Base-by-base conservation (phyloP, 805 yeast genomes). In the Ogataea allantospora region DNA sequence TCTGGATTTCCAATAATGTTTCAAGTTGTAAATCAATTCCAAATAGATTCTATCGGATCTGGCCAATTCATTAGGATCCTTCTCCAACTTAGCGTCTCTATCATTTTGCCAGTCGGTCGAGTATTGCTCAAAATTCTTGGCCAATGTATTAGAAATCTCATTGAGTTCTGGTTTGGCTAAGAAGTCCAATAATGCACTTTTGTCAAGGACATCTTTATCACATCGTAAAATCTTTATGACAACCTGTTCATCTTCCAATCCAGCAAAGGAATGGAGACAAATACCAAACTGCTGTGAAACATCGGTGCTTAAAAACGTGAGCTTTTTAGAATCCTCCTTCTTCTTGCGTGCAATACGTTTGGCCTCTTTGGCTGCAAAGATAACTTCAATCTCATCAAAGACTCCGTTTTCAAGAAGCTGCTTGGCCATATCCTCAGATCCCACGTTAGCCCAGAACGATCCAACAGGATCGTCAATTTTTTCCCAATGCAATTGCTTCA, bases 401-500 rank as follows among this genome's bases (percentile, higher is more conserved):
- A 91, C 79, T 42, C 99, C 99, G 43, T 76, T 78, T 42, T 80
- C 82, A 35, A 73, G 67, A 33, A 91, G 67, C 44, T 78, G 78
- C 43, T 78, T 83, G 2, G 83, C 77, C 27, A 78, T 63, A 14
- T 68, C 70, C 2, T 71, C 73, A 15, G 82, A 78, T 26, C 80
- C 77, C 21, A 78, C 70, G 18, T 75, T 73, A 13, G 78, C 74
- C 98, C 99, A 91, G 43, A 93, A 83, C 0, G 98, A 89, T 30
- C 81, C 77, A 35, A 81, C 84, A 14, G 93, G 83, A 42, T 80
- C 73, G 22, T 91, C 96, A 25, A 95, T 71, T 54, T 85, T 87
- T 51, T 91, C 96, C 98, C 98, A 95, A 59, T 93, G 99, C 68
- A 93, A 73, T 58, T 91, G 99, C 58, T 95, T 93, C 47, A 93